Percentiles rank a stretch among this genome's conserved stretches.
These are phyloP conservation scores for Clonostachys rhizophaga DNA, from an alignment of 2,329 filamentous ascomycete genomes.

Conservation along the genomic window DNA sequence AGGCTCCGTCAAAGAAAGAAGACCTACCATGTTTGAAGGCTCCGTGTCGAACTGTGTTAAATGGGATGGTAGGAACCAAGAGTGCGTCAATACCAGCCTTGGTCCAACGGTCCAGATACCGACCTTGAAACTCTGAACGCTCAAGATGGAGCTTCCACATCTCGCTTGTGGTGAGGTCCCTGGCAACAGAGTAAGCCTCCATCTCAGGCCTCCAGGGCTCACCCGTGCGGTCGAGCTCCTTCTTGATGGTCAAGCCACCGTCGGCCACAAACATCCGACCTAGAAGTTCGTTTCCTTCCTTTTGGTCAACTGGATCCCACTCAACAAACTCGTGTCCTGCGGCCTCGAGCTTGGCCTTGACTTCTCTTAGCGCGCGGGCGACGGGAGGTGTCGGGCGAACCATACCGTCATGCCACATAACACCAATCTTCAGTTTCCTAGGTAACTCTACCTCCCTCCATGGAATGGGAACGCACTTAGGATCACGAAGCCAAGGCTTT, in stretches of 20 bases:
- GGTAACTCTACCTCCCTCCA: slow-evolving; percentile 37
- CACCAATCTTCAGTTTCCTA: slow-evolving; percentile 46
- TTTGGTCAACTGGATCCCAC: slow-evolving; percentile 28
- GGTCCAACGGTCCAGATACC: slow-evolving; percentile 3
- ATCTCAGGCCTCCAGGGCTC: slow-evolving; percentile 17
- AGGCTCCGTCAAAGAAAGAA: slow-evolving; percentile 23
- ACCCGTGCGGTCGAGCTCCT: slow-evolving; percentile 15
- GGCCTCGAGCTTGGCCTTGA: slow-evolving; percentile 13
- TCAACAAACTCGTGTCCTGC: slow-evolving; percentile 18
- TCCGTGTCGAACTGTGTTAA: neutral
- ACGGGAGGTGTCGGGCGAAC: slow-evolving; percentile 14
- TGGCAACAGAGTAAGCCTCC: slow-evolving; percentile 19
- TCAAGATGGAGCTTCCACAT: slow-evolving; percentile 44
- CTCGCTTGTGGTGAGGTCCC: slow-evolving; percentile 28
- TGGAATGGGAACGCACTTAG: slow-evolving; percentile 51
- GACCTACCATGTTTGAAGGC: slow-evolving; percentile 11
- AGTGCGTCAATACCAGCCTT: slow-evolving; percentile 53
- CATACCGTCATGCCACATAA: slow-evolving; percentile 62
- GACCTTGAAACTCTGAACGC: slow-evolving; percentile 36
- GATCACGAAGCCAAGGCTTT: slow-evolving; percentile 52
- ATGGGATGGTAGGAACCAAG: slow-evolving; percentile 18
- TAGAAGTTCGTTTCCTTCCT: slow-evolving; percentile 27
- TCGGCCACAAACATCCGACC: slow-evolving; percentile 43
- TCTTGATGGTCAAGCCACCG: slow-evolving; percentile 25
- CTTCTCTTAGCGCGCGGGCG: slow-evolving; percentile 17